phyloP scores from a whole-genome alignment of 2,329 filamentous ascomycete genomes.

The Ophiosphaerella narmari region DNA sequence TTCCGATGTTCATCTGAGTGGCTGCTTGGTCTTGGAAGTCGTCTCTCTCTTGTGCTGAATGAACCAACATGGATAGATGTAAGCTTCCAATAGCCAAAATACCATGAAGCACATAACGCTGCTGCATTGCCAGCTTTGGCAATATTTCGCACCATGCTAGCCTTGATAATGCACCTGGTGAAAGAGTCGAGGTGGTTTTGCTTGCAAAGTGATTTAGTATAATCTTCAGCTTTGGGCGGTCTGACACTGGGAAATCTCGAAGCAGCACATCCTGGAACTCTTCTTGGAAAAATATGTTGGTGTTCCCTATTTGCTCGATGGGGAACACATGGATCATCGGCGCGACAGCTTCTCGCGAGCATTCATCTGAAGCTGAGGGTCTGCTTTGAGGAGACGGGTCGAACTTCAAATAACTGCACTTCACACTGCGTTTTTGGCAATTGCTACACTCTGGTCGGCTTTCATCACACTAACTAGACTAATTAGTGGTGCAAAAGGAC shows the following conservation, averaged over 20 bases:
- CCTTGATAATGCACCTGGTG: slow-evolving; percentile 11
- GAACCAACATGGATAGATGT: slow-evolving; percentile 46
- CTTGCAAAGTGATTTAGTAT: slow-evolving; percentile 31
- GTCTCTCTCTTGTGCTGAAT: slow-evolving; percentile 11
- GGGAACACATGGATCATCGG: slow-evolving; percentile 7
- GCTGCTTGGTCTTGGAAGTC: slow-evolving; percentile 24
- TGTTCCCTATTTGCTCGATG: neutral
- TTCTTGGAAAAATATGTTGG: slow-evolving; percentile 13
- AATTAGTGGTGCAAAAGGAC: neutral
- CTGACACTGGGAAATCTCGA: slow-evolving; percentile 9
- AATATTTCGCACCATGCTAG: slow-evolving; percentile 30
- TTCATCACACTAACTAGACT: slow-evolving; percentile 25
- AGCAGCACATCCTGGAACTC: slow-evolving; percentile 13
- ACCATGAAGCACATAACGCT: slow-evolving; percentile 50
- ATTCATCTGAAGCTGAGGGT: neutral
- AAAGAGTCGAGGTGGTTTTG: slow-evolving; percentile 25
- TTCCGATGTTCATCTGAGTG: slow-evolving; percentile 29
- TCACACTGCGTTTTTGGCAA: slow-evolving; percentile 14
- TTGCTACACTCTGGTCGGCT: slow-evolving; percentile 21
- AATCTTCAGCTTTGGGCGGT: slow-evolving; percentile 13
- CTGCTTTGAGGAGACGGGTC: slow-evolving; percentile 9
- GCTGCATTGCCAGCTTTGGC: slow-evolving; percentile 39
- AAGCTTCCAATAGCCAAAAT: slow-evolving; percentile 51
- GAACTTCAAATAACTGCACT: slow-evolving; percentile 25
- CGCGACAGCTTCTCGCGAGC: neutral